Conservation (phyloP, 2,329 filamentous ascomycete species). For the Colletotrichum gloeosporioides region DNA sequence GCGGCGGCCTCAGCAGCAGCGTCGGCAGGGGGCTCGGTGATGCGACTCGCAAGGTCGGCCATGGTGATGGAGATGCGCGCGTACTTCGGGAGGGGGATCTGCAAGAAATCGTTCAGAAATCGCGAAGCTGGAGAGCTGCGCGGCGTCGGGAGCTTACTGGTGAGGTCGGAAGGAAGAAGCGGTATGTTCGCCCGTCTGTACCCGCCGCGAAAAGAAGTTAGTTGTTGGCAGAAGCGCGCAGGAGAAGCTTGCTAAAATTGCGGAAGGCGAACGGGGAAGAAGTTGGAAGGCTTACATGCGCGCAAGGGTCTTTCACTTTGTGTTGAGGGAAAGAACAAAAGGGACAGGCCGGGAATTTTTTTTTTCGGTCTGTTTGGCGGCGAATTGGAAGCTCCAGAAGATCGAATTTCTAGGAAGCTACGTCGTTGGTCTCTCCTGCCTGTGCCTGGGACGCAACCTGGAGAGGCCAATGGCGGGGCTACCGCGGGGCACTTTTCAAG, state of each 20-base stretch:
- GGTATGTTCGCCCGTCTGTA: conserved; percentile 1
- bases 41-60: conserved; percentile 58
- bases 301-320: background rate
- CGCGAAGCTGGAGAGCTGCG: conserved; percentile 13
- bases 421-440: conserved; percentile 14
- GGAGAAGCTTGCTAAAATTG: background rate
- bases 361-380: background rate
- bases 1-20: conserved; percentile 25
- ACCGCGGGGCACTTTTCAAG: conserved; percentile 14
- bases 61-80: conserved; percentile 32
- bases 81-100: background rate
- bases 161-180: background rate
- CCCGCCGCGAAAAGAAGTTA: background rate
- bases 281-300: background rate
- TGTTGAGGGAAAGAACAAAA: background rate
- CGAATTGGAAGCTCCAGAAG: background rate
- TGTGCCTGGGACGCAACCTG: conserved; percentile 3
- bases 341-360: background rate
- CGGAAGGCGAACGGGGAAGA: background rate
- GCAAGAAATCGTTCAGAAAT: background rate
- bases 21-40: conserved; percentile 44
- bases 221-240: background rate
- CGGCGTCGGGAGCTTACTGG: conserved; percentile 18
- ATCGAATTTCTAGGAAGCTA: conserved; percentile 8
- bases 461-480: conserved; percentile 15